These are phyloP conservation scores for Ophiosphaerella narmari DNA, from an alignment of 2,329 filamentous ascomycete genomes.

Conservation along the genomic window DNA sequence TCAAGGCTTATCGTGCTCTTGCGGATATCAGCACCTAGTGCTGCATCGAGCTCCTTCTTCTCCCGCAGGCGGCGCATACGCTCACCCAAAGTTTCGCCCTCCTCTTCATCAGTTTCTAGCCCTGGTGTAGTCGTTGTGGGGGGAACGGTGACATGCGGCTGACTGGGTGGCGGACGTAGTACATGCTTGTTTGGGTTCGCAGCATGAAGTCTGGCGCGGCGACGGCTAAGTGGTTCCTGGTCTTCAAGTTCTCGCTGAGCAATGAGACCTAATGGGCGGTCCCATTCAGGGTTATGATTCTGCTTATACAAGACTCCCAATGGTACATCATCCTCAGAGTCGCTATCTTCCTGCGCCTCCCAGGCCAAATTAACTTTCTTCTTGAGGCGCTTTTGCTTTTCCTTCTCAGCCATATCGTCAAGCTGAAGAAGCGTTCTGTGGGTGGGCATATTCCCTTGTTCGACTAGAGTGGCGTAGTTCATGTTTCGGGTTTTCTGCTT, in stretches of 20 bases:
- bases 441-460: conserved; percentile 67
- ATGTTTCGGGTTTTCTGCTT: conserved; percentile 81
- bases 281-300: conserved; percentile 52
- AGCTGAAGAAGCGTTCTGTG: conserved; percentile 88
- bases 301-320: conserved; percentile 74
- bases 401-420: conserved; percentile 85
- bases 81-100: conserved; percentile 69
- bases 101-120: conserved; percentile 43
- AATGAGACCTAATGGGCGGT: conserved; percentile 73
- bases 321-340: conserved; percentile 78
- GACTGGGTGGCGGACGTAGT: conserved; percentile 27
- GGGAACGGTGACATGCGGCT: conserved; percentile 34
- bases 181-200: conserved; percentile 49
- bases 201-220: conserved; percentile 75
- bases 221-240: conserved; percentile 81
- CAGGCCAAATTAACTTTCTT: conserved; percentile 87
- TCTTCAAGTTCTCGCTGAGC: conserved; percentile 86
- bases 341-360: conserved; percentile 67
- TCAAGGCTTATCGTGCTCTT: conserved; percentile 63
- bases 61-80: conserved; percentile 68
- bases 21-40: conserved; percentile 47
- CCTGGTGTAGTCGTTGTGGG: conserved; percentile 34
- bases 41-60: conserved; percentile 55
- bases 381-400: conserved; percentile 73
- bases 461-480: conserved; percentile 65